Evolutionary conservation across 2,329 filamentous ascomycete genomes (phyloP), one percentile per base, ranked within the genome.

Genomic region (Paracoccidioides lutzii): DNA sequence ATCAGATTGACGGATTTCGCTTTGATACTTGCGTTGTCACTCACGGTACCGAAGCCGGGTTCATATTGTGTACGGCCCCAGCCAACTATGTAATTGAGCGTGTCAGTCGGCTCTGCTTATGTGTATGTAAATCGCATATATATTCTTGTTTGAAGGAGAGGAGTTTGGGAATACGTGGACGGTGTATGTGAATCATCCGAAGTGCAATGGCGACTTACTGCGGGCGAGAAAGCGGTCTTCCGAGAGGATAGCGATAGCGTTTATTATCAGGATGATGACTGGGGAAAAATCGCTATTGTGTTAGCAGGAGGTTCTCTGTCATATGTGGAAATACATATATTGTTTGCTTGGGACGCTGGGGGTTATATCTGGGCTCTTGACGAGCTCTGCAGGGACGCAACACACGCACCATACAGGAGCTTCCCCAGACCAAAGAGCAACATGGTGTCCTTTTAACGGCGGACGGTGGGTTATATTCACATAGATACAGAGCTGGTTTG

Each of bases 171-270:
- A 15, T 7, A 30, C 9, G 2, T 35, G 32, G 45, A 38, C 4
- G 12, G 48, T 35, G 22, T 46, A 33, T 28, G 35, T 32, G 12
- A 35, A 5, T 38, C 44, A 35, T 12, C 43, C 38, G 9, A 58
- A 38, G 55, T 22, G 22, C 22, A 22, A 22, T 2, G 52, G 46
- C 37, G 59, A 72, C 78, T 62, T 83, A 85, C 74, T 90, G 72
- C 88, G 83, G 56, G 85, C 87, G 62, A 95, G 87, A 72, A 95
- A 95, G 59, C 90, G 86, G 74, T 95, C 90, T 81, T 95, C 90
- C 64, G 89, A 95, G 61, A 97, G 85, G 67, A 96, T 83, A 60
- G 90, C 89, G 68, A 97, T 85, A 62, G 89, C 88, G 73, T 98
- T 98, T 73, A 93, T 84, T 69, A 97, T 81, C 66, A 97, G 88